These are phyloP conservation scores for Paecilomyces variotii DNA, from an alignment of 2,329 filamentous ascomycete genomes.

Conservation along the genomic window DNA sequence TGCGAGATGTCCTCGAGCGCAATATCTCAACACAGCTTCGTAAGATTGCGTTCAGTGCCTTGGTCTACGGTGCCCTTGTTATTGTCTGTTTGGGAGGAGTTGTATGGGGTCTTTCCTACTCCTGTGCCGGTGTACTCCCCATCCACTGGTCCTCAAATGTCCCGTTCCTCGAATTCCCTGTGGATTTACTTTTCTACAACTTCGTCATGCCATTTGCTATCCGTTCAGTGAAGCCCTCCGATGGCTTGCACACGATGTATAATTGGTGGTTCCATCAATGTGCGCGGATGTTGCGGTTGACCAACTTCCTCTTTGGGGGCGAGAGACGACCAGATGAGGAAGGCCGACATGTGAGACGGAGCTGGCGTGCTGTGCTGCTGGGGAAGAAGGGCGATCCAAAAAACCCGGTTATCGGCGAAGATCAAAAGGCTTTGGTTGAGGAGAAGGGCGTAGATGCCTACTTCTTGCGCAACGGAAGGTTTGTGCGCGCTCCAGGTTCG, in stretches of 20 bases:
- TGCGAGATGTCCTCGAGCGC: slow-evolving; percentile 90
- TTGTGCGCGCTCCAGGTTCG: slow-evolving; percentile 86
- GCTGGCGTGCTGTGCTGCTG: slow-evolving; percentile 43
- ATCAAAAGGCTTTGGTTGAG: slow-evolving; percentile 21
- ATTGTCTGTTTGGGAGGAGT: slow-evolving; percentile 90
- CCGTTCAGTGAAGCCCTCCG: slow-evolving; percentile 74
- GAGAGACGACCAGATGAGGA: slow-evolving; percentile 76
- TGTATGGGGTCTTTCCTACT: slow-evolving; percentile 75
- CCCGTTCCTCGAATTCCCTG: slow-evolving; percentile 85
- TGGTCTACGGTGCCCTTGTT: slow-evolving; percentile 90
- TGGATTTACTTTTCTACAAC: slow-evolving; percentile 93
- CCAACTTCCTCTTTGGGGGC: slow-evolving; percentile 79
- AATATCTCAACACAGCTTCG: slow-evolving; percentile 86
- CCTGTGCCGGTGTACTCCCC: slow-evolving; percentile 66
- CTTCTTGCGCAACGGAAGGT: slow-evolving; percentile 66
- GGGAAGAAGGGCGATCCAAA: slow-evolving; percentile 31
- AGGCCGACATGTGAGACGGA: slow-evolving; percentile 55
- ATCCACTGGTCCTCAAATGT: slow-evolving; percentile 92
- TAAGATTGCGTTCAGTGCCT: slow-evolving; percentile 91
- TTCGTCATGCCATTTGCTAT: slow-evolving; percentile 86
- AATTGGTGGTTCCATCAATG: slow-evolving; percentile 94
- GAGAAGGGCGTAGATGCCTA: slow-evolving; percentile 37
- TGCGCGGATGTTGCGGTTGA: slow-evolving; percentile 69
- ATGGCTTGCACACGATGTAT: slow-evolving; percentile 77
- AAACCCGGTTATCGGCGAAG: slow-evolving; percentile 25